These are phyloP conservation scores for Nigrospora oryzae DNA, from an alignment of 2,329 filamentous ascomycete species.

Conservation along the genomic window DNA sequence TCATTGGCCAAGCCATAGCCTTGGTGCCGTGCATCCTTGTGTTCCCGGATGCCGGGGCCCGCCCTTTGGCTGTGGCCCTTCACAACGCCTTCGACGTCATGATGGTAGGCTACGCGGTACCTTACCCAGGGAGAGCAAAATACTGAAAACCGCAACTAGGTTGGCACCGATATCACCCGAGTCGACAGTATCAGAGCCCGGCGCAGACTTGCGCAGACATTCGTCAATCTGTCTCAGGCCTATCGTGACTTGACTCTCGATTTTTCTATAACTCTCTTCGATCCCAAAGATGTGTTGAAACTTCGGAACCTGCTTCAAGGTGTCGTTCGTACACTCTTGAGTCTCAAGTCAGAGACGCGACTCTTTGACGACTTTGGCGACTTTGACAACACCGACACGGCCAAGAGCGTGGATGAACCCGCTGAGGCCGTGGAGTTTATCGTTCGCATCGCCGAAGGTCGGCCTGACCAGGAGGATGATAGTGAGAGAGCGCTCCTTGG, in stretches of 20 bases:
- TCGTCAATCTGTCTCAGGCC: slow-evolving; percentile 46
- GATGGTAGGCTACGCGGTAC: slow-evolving; percentile 21
- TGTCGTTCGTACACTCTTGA: slow-evolving; percentile 43
- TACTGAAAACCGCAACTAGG: slow-evolving; percentile 9
- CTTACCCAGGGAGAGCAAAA: background rate
- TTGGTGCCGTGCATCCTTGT: slow-evolving; percentile 38
- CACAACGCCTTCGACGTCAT: slow-evolving; percentile 38
- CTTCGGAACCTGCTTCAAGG: slow-evolving; percentile 47
- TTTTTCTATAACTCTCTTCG: slow-evolving; percentile 45
- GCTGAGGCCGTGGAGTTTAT: slow-evolving; percentile 17
- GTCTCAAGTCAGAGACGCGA: slow-evolving; percentile 38
- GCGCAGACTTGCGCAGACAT: slow-evolving; percentile 37
- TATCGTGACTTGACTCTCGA: slow-evolving; percentile 49
- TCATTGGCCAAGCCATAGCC: slow-evolving; percentile 44
- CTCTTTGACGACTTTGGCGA: slow-evolving; percentile 28
- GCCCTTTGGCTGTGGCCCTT: slow-evolving; percentile 37
- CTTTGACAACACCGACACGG: slow-evolving; percentile 7
- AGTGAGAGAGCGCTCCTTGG: slow-evolving; percentile 14
- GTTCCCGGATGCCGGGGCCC: slow-evolving; percentile 47
- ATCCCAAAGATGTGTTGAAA: slow-evolving; percentile 36
- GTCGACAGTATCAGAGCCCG: slow-evolving; percentile 24
- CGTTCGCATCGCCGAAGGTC: slow-evolving; percentile 23
- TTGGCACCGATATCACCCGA: slow-evolving; percentile 28
- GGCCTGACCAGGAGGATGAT: slow-evolving; percentile 6
- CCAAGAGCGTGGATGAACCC: slow-evolving; percentile 1